Conservation (phyloP, 2,329 filamentous ascomycete species). For the Talaromyces pinophilus region DNA sequence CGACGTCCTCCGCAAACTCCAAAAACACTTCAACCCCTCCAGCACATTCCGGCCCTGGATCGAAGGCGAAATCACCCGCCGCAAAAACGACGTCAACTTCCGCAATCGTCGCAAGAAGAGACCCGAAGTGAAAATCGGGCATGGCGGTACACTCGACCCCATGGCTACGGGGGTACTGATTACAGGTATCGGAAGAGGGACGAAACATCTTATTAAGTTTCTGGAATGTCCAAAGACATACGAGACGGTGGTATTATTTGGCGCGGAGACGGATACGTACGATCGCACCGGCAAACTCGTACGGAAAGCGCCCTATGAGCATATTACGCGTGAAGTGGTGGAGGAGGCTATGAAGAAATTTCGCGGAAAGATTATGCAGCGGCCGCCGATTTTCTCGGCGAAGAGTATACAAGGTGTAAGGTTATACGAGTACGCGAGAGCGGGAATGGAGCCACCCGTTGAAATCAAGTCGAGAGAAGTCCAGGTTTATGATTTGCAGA, state of each 20-base stretch:
- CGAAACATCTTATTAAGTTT: conserved; percentile 77
- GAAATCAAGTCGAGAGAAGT: conserved; percentile 82
- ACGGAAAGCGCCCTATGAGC: conserved; percentile 70
- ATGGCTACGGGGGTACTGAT: conserved; percentile 92
- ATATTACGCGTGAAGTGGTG: conserved; percentile 76
- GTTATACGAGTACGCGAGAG: conserved; percentile 91
- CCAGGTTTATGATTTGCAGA: conserved; percentile 72
- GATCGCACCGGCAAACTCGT: conserved; percentile 84
- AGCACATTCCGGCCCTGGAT: conserved; percentile 76
- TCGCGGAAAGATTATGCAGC: conserved; percentile 81
- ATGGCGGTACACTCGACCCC: conserved; percentile 93
- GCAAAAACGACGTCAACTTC: conserved; percentile 58
- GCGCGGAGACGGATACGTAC: conserved; percentile 89
- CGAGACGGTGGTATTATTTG: conserved; percentile 85
- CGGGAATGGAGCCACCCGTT: conserved; percentile 80
- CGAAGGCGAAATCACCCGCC: conserved; percentile 59
- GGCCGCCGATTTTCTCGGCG: conserved; percentile 89
- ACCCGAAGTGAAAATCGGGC: conserved; percentile 84
- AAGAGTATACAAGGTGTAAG: conserved; percentile 92
- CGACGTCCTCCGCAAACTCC: conserved; percentile 84
- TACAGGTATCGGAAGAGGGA: conserved; percentile 81
- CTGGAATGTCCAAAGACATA: conserved; percentile 90
- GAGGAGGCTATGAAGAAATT: conserved; percentile 71
- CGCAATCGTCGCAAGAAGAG: conserved; percentile 60
- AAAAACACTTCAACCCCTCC: conserved; percentile 80